These are phyloP conservation scores for Gracilariopsis chorda DNA, from an alignment of 23 red algal genomes.

Conservation along the genomic window DNA sequence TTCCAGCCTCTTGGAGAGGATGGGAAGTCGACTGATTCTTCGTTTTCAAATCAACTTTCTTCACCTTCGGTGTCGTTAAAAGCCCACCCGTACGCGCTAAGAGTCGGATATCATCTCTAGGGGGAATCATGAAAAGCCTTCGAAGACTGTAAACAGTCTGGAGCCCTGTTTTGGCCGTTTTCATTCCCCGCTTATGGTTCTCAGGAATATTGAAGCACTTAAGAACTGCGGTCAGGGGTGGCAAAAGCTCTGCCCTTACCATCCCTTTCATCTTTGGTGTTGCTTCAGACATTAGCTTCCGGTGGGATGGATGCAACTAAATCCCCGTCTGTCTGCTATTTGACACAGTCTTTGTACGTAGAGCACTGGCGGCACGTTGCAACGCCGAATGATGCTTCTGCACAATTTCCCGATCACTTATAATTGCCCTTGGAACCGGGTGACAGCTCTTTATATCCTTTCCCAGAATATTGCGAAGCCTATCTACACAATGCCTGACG, in stretches of 20 bases:
- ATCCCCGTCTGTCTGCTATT: neutral
- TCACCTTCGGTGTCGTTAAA: too few relatives aligned
- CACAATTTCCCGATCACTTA: neutral
- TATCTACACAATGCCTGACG: neutral
- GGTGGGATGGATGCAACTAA: conserved; percentile 31
- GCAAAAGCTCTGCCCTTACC: neutral
- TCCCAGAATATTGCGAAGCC: neutral
- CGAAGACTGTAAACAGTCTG: neutral
- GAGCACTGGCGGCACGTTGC: neutral
- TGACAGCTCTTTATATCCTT: neutral
- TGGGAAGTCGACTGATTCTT: too few relatives aligned
- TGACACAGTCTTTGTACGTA: neutral
- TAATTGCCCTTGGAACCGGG: neutral
- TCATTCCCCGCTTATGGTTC: conserved; percentile 36
- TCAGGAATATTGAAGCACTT: conserved; percentile 8
- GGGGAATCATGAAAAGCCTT: conserved; percentile 28
- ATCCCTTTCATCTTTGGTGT: neutral
- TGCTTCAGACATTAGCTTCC: conserved; percentile 20
- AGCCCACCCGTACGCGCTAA: too few relatives aligned
- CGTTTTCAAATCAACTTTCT: too few relatives aligned
- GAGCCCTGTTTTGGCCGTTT: conserved; percentile 24
- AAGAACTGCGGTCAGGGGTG: neutral
- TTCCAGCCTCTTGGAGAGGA: too few relatives aligned
- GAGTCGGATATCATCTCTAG: conserved; percentile 12
- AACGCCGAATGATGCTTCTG: neutral